Conservation (phyloP, 2,329 filamentous ascomycete genomes). For the Epichloe gansuensis region DNA sequence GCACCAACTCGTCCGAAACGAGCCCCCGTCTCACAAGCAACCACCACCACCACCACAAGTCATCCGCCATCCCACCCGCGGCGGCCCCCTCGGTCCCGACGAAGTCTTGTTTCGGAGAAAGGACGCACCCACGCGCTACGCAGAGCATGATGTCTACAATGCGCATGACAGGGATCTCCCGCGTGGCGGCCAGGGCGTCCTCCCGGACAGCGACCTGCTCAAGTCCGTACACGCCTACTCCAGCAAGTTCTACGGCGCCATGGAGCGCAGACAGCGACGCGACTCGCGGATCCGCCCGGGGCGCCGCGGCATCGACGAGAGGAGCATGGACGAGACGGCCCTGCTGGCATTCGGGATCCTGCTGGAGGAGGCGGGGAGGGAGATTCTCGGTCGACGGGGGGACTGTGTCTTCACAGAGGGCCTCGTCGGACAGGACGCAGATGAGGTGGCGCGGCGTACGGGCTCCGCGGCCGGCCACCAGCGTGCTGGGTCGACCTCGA, state of each 20-base stretch:
- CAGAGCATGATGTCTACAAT: slow-evolving; percentile 60
- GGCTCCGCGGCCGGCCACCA: slow-evolving; percentile 13
- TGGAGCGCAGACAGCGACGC: slow-evolving; percentile 13
- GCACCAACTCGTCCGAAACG: slow-evolving; percentile 11
- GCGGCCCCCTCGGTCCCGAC: slow-evolving; percentile 44
- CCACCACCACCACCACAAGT: not conserved
- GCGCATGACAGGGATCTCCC: slow-evolving; percentile 44
- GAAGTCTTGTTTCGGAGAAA: slow-evolving; percentile 56
- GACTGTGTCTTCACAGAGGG: slow-evolving; percentile 61
- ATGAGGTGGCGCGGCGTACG: slow-evolving; percentile 8
- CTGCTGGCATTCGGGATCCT: slow-evolving; percentile 63
- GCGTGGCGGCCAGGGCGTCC: slow-evolving; percentile 28
- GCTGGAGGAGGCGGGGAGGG: slow-evolving; percentile 54
- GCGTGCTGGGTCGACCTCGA: slow-evolving; percentile 10
- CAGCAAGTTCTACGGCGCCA: slow-evolving; percentile 49
- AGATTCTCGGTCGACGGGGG: slow-evolving; percentile 49
- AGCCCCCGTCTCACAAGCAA: slow-evolving; percentile 2
- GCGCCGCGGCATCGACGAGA: slow-evolving; percentile 29
- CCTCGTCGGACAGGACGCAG: not conserved
- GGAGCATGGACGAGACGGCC: slow-evolving; percentile 67
- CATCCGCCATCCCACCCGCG: slow-evolving; percentile 16
- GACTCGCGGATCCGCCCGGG: slow-evolving; percentile 5
- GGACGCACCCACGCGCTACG: slow-evolving; percentile 52
- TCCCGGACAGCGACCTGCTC: slow-evolving; percentile 59
- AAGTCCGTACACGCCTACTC: slow-evolving; percentile 56